Evolutionary conservation across 2,329 filamentous ascomycete species (phyloP).

Genomic region (Colletotrichum ledebouriae): DNA sequence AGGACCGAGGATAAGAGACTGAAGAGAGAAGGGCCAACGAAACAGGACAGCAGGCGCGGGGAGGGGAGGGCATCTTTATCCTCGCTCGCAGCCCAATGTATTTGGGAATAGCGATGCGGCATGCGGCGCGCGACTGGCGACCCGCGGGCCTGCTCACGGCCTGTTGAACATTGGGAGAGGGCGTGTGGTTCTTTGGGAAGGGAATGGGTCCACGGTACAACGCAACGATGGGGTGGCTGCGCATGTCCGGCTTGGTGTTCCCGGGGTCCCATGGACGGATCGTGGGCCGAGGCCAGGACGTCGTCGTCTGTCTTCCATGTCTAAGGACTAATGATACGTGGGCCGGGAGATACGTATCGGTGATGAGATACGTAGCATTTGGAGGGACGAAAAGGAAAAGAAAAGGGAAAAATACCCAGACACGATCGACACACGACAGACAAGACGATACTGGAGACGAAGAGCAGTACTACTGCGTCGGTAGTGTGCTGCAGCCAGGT

Average conservation of each 20-base stretch:
- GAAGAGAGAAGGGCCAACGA: slow-evolving; percentile 38
- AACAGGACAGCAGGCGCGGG: slow-evolving; percentile 33
- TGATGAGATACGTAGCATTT: neutral
- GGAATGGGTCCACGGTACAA: slow-evolving; percentile 31
- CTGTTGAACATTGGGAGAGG: slow-evolving; percentile 11
- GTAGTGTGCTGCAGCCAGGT: neutral
- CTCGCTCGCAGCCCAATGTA: slow-evolving; percentile 43
- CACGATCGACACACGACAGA: slow-evolving; percentile 23
- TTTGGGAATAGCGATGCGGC: slow-evolving; percentile 41
- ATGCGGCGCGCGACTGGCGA: slow-evolving; percentile 43
- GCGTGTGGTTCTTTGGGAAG: slow-evolving; percentile 17
- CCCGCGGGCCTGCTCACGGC: slow-evolving; percentile 15
- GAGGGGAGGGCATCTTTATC: slow-evolving; percentile 44
- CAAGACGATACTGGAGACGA: neutral
- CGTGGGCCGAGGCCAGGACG: slow-evolving; percentile 28
- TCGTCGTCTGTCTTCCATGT: too few relatives aligned
- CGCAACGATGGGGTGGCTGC: slow-evolving; percentile 34
- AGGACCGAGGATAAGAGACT: slow-evolving; percentile 30
- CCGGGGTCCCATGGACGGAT: slow-evolving; percentile 33
- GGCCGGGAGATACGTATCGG: slow-evolving; percentile 9
- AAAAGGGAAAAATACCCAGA: neutral
- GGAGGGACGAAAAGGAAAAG: neutral
- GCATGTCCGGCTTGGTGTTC: slow-evolving; percentile 30
- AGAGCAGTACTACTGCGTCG: slow-evolving; percentile 8
- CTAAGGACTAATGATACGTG: too few relatives aligned